Percentiles rank a stretch among this genome's conserved stretches.
These are phyloP conservation scores for Trypanosoma lewisi DNA, from an alignment of 208 protist genomes.

Conservation along the genomic window DNA sequence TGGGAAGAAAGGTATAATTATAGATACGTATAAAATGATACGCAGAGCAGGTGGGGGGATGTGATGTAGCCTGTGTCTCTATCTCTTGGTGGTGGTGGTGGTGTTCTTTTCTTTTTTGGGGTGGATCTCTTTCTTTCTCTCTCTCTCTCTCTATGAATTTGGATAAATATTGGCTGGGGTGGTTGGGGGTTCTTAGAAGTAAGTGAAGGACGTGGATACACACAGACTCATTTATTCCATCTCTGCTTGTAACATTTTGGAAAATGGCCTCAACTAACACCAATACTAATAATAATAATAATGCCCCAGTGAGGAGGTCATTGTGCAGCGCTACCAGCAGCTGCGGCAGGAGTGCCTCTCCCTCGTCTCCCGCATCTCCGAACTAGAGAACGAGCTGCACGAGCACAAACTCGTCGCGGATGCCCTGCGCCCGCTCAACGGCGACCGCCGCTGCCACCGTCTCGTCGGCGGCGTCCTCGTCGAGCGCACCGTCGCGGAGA, in stretches of 20 bases:
- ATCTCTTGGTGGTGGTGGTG: background rate
- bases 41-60: constrained; percentile 2
- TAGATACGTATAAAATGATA: too few species aligned
- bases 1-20: too few species aligned
- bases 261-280: constrained; percentile 17
- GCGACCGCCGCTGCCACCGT: constrained; percentile 92
- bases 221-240: too few species aligned
- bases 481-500: constrained; percentile 93
- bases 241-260: too few species aligned
- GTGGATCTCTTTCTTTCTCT: background rate
- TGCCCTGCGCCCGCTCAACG: constrained; percentile 81
- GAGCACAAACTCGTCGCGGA: constrained; percentile 91
- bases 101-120: background rate
- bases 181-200: too few species aligned
- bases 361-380: constrained; percentile 83
- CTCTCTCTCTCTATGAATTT: constrained; percentile 13
- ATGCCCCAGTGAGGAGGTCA: constrained; percentile 62
- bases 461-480: constrained; percentile 94
- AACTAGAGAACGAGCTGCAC: constrained; percentile 86
- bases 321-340: constrained; percentile 82
- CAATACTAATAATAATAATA: constrained; percentile 6
- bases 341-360: constrained; percentile 85
- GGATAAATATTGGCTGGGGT: background rate
- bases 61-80: background rate
- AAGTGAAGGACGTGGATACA: background rate